Conservation (phyloP, 2,329 filamentous ascomycete species). For the Botryotinia narcissicola region DNA sequence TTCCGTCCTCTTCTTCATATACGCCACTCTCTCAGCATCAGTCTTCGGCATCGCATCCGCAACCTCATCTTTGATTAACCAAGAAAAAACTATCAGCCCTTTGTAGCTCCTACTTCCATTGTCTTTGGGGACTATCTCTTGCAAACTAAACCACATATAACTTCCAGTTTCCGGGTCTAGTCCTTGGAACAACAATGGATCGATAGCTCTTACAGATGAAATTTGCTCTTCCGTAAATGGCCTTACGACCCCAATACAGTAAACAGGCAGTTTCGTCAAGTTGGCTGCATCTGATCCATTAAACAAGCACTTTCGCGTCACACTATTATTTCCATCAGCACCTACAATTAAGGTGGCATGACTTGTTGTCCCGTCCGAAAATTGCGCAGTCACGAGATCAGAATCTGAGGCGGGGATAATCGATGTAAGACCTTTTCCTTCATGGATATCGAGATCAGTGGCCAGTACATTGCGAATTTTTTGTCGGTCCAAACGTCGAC, state of each 20-base stretch:
- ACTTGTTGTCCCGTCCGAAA: slow-evolving; percentile 39
- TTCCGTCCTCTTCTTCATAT: slow-evolving; percentile 42
- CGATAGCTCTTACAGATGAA: slow-evolving; percentile 46
- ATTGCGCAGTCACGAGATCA: slow-evolving; percentile 33
- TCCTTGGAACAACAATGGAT: slow-evolving; percentile 55
- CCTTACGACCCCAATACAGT: slow-evolving; percentile 42
- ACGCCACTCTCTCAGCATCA: slow-evolving; percentile 40
- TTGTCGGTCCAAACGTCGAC: slow-evolving; percentile 41
- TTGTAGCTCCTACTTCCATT: slow-evolving; percentile 42
- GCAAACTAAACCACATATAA: slow-evolving; percentile 51
- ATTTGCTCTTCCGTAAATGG: slow-evolving; percentile 42
- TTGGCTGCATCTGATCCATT: slow-evolving; percentile 39
- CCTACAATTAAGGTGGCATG: slow-evolving; percentile 41
- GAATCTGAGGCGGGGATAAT: slow-evolving; percentile 20
- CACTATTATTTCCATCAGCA: slow-evolving; percentile 42
- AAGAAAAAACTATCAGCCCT: slow-evolving; percentile 48
- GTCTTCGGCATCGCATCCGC: slow-evolving; percentile 39
- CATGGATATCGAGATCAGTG: slow-evolving; percentile 42
- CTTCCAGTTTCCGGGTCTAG: slow-evolving; percentile 50
- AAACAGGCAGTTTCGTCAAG: slow-evolving; percentile 41
- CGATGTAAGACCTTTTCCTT: slow-evolving; percentile 49
- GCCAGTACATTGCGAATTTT: slow-evolving; percentile 25
- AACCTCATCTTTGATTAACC: slow-evolving; percentile 40
- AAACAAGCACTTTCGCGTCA: slow-evolving; percentile 27
- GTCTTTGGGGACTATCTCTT: slow-evolving; percentile 42